phyloP scores from a whole-genome alignment of 495 filamentous ascomycete species.

The Trichoderma virens region DNA sequence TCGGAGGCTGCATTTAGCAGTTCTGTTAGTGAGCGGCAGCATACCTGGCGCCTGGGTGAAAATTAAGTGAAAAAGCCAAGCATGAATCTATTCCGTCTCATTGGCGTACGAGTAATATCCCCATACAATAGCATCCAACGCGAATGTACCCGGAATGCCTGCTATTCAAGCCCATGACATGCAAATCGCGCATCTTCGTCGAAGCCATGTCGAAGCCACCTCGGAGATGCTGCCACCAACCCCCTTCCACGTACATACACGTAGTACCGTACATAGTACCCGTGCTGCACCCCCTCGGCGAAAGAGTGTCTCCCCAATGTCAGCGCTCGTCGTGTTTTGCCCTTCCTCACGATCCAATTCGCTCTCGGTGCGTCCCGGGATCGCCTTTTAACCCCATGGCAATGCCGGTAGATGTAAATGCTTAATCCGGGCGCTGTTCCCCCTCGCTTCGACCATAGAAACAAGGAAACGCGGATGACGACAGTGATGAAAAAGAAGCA shows the following conservation, averaged over 20 bases:
- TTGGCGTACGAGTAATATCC: not conserved
- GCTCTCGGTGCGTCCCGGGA: slow-evolving; percentile 7
- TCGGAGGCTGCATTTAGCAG: not conserved
- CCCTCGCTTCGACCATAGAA: not conserved
- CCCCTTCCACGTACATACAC: not conserved
- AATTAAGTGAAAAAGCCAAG: not conserved
- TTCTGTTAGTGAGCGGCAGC: slow-evolving; percentile 3
- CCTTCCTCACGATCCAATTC: not conserved
- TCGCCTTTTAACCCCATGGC: not conserved
- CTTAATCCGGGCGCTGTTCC: not conserved
- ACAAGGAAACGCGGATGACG: not conserved
- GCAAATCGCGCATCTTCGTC: slow-evolving; percentile 5
- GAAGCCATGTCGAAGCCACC: too few species aligned
- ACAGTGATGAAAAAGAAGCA: too few species aligned
- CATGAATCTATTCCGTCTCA: not conserved
- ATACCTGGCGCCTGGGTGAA: not conserved
- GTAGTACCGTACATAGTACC: not conserved
- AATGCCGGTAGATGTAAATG: slow-evolving; percentile 7
- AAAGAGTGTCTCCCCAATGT: not conserved
- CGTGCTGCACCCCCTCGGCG: not conserved
- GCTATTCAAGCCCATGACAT: too few species aligned
- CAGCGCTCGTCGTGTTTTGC: not conserved
- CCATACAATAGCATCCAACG: not conserved
- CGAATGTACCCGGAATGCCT: too few species aligned
- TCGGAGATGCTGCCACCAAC: not conserved